These are phyloP conservation scores for Candida buenavistaensis DNA, from an alignment of 1,139 yeast species.

Conservation along the genomic window DNA sequence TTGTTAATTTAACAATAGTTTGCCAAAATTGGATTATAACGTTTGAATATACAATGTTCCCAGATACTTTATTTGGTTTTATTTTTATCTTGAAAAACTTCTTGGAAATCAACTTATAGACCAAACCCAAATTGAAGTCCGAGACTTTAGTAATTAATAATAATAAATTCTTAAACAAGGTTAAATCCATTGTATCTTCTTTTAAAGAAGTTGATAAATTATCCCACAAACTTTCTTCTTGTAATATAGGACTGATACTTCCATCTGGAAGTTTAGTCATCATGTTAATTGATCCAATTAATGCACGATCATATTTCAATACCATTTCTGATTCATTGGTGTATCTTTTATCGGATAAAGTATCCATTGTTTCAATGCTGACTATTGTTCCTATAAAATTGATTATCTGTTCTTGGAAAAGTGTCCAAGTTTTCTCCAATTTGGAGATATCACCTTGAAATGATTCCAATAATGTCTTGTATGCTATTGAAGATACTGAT, in stretches of 20 bases:
- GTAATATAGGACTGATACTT: constrained; percentile 30
- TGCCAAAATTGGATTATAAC: constrained; percentile 51
- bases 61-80: constrained; percentile 18
- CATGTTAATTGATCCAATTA: constrained; percentile 53
- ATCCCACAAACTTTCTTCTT: constrained; percentile 47
- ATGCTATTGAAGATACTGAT: constrained; percentile 54
- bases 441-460: constrained; percentile 62
- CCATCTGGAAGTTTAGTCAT: constrained; percentile 36
- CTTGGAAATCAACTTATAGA: constrained; percentile 14
- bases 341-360: constrained; percentile 76
- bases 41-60: constrained; percentile 40
- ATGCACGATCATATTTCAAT: constrained; percentile 64
- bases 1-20: constrained; percentile 43
- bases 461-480: constrained; percentile 45
- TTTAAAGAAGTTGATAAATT: constrained; percentile 27
- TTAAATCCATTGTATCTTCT: constrained; percentile 36
- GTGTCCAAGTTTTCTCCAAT: constrained; percentile 55
- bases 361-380: constrained; percentile 55
- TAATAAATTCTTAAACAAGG: constrained; percentile 48
- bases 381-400: constrained; percentile 55
- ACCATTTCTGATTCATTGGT: constrained; percentile 66
- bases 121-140: constrained; percentile 3
- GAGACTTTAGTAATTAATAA: constrained; percentile 25
- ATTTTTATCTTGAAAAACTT: constrained; percentile 52
- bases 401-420: constrained; percentile 57